A percentile compares a stretch with the other conserved stretches of the same genome.
Conservation (phyloP, 176 grass and related monocot species). For the Zoysia pacifica region DNA sequence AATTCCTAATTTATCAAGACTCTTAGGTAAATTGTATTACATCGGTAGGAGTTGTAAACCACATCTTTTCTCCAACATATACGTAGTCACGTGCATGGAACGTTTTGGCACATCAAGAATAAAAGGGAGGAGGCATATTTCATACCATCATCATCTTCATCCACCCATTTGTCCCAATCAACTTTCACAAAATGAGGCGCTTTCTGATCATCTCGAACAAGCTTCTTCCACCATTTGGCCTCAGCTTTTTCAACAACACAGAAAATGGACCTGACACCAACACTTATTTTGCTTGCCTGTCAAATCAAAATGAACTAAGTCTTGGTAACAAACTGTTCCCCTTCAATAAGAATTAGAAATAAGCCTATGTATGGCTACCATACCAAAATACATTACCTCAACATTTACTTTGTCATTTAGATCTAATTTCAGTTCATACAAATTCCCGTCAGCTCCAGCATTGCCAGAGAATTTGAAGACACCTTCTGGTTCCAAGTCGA, state of each 20-base stretch:
- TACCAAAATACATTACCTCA: constrained; percentile 56
- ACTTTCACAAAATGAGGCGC: constrained; percentile 84
- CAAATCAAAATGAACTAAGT: background rate
- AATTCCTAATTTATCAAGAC: background rate
- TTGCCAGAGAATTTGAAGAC: constrained; percentile 85
- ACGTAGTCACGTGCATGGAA: background rate
- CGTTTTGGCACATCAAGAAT: background rate
- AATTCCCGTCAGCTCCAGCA: constrained; percentile 56
- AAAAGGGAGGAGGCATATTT: constrained; percentile 3
- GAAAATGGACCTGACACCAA: constrained; percentile 70
- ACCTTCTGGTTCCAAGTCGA: constrained; percentile 88
- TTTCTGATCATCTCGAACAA: constrained; percentile 64
- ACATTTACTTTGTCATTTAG: constrained; percentile 87
- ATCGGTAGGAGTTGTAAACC: constrained; percentile 18
- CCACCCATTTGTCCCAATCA: constrained; percentile 99
- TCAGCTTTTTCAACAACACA: constrained; percentile 75
- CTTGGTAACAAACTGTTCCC: background rate
- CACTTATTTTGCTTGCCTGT: constrained; percentile 89
- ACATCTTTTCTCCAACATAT: background rate
- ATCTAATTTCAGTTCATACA: constrained; percentile 75
- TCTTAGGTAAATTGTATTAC: background rate
- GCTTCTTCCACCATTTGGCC: constrained; percentile 85
- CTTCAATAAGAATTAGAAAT: constrained; percentile 3
- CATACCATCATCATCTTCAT: constrained; percentile 93
- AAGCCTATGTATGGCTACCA: background rate